These are phyloP conservation scores for Zasmidium cellare DNA, from an alignment of 2,329 filamentous ascomycete species.

Conservation along the genomic window DNA sequence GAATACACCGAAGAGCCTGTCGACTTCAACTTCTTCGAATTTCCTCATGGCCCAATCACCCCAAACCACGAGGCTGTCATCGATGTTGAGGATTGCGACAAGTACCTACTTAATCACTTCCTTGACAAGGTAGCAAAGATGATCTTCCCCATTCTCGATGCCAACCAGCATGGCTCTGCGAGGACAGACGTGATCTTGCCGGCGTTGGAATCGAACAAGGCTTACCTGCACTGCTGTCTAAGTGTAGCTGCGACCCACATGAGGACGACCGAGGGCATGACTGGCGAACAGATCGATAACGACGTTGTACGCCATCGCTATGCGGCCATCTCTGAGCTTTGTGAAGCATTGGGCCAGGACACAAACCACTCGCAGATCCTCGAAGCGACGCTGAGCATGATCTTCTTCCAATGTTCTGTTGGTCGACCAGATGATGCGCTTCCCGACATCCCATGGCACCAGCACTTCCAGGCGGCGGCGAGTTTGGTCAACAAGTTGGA, in stretches of 20 bases:
- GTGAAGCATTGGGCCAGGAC: slow-evolving; percentile 76
- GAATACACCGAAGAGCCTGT: slow-evolving; percentile 58
- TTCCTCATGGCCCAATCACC: slow-evolving; percentile 66
- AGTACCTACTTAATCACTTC: slow-evolving; percentile 86
- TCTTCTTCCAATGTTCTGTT: slow-evolving; percentile 93
- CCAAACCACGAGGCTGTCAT: slow-evolving; percentile 69
- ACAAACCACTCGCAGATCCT: slow-evolving; percentile 84
- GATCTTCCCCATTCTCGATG: slow-evolving; percentile 89
- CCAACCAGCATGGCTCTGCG: slow-evolving; percentile 81
- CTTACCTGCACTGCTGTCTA: slow-evolving; percentile 92
- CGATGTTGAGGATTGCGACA: slow-evolving; percentile 84
- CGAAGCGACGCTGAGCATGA: slow-evolving; percentile 89
- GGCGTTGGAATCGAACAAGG: slow-evolving; percentile 85
- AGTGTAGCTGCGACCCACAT: slow-evolving; percentile 90
- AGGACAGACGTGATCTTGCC: slow-evolving; percentile 81
- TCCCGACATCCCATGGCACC: slow-evolving; percentile 92
- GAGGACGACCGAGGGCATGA: slow-evolving; percentile 71
- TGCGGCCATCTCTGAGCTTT: slow-evolving; percentile 81
- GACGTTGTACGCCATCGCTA: slow-evolving; percentile 93
- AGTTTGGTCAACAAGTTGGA: slow-evolving; percentile 83
- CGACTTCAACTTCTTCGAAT: slow-evolving; percentile 81
- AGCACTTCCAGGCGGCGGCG: slow-evolving; percentile 90
- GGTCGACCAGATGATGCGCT: slow-evolving; percentile 81
- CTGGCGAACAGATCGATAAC: slow-evolving; percentile 74
- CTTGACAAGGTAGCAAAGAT: slow-evolving; percentile 81